Evolutionary conservation across 192 early-diverging fungal genomes (phyloP), one percentile per base, ranked within the genome.

Genomic region (Coemansia sp.): DNA sequence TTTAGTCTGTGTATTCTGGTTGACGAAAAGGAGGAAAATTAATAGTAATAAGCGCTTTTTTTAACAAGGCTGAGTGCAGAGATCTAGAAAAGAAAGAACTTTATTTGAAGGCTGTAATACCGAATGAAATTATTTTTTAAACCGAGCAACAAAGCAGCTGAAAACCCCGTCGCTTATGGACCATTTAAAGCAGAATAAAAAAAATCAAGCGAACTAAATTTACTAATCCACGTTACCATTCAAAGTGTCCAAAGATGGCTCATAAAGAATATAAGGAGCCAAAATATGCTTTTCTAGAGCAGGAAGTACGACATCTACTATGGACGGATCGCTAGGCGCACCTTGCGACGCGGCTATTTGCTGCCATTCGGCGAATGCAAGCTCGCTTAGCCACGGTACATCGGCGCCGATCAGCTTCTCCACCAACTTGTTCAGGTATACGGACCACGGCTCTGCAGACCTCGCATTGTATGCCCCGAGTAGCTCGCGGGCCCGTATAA

Each of bases 371-470:
- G 16, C 0, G 29, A 51, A 23, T 2, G 73, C 73, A 10, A 46
- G 20, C 1, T 16, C 29, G 36, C 51, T 55, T 54, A 75, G 36
- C 73, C 73, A 75, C 2, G 27, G 42, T 3, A 60, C 49, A 48
- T 75, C 62, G 0, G 67, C 52, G 13, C 39, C 27, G 4, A 59
- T 30, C 3, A 34, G 14, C 14, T 54, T 66, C 19, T 54, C 29
- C 10, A 67, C 58, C 10, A 73, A 20, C 30, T 64, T 50, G 13
- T 55, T 61, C 60, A 79, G 18, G n/a, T 67, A 79, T 3, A 29
- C 62, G 28, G 64, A 61, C 76, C 76, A 79, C 22, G 71, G 67
- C 18, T 73, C 64, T n/a, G 50, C 39, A 4, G n/a, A 56, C 10
- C 16, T 22, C 4, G 11, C 16, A 19, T 64, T 67, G 28, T 51